Evolutionary conservation across 495 filamentous ascomycete species (phyloP).

Genomic region (Trichoderma asperelloides): DNA sequence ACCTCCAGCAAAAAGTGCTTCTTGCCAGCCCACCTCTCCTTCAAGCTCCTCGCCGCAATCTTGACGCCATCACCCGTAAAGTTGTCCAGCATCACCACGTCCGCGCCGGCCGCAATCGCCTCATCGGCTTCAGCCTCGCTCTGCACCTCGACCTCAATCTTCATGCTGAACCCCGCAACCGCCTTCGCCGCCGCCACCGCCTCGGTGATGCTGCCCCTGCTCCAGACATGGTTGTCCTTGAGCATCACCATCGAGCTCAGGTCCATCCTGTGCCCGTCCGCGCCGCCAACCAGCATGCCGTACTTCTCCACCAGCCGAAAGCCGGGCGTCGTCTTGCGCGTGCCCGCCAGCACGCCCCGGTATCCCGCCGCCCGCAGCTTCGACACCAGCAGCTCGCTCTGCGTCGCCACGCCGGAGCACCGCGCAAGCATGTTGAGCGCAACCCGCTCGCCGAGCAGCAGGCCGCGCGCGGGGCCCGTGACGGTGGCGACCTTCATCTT

Average conservation of each 20-base stretch:
- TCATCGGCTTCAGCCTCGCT: slow-evolving; percentile 80
- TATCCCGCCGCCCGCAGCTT: slow-evolving; percentile 57
- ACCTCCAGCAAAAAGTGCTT: slow-evolving; percentile 74
- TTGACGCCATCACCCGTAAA: slow-evolving; percentile 70
- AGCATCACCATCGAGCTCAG: slow-evolving; percentile 93
- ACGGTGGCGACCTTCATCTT: slow-evolving; percentile 68
- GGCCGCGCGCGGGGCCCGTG: slow-evolving; percentile 69
- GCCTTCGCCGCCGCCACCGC: slow-evolving; percentile 78
- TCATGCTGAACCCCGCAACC: slow-evolving; percentile 79
- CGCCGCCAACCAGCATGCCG: slow-evolving; percentile 87
- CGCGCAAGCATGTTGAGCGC: slow-evolving; percentile 86
- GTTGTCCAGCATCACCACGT: slow-evolving; percentile 96
- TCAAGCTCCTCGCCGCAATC: slow-evolving; percentile 59
- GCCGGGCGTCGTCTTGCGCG: slow-evolving; percentile 91
- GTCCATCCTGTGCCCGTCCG: slow-evolving; percentile 86
- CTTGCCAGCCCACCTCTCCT: slow-evolving; percentile 63
- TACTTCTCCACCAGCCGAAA: slow-evolving; percentile 97
- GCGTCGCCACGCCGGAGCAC: slow-evolving; percentile 85
- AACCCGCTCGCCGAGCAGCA: slow-evolving; percentile 87
- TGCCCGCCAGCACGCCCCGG: slow-evolving; percentile 79
- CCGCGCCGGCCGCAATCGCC: slow-evolving; percentile 81
- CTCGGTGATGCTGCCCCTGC: slow-evolving; percentile 69
- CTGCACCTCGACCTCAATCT: slow-evolving; percentile 93
- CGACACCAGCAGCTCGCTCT: slow-evolving; percentile 42
- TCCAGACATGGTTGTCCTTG: slow-evolving; percentile 97